Conservation (phyloP, 192 early-diverging fungal species). For the Backusella liffmaniae region DNA sequence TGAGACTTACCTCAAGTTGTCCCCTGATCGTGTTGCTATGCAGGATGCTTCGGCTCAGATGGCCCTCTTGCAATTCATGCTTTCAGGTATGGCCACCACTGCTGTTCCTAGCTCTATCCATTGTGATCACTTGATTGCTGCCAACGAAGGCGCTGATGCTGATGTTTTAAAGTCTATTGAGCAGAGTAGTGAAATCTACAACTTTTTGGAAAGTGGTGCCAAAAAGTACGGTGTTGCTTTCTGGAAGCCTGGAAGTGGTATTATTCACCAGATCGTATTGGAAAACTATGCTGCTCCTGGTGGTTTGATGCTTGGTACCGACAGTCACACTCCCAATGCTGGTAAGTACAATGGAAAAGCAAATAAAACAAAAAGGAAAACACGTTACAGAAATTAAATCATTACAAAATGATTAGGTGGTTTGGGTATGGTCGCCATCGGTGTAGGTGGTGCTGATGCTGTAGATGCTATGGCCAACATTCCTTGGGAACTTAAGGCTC, state of each 20-base stretch:
- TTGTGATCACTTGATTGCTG: conserved; percentile 98
- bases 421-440: conserved; percentile 95
- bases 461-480: conserved; percentile 99
- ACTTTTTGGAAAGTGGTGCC: conserved; percentile 80
- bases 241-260: conserved; percentile 95
- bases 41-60: conserved; percentile 93
- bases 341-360: conserved; percentile 16
- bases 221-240: conserved; percentile 95
- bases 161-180: conserved; percentile 85
- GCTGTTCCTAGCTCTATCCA: conserved; percentile 97
- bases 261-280: conserved; percentile 99
- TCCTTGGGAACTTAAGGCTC: conserved; percentile 98
- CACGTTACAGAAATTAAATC: conserved; percentile 32
- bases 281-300: conserved; percentile 99
- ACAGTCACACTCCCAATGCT: conserved; percentile 72
- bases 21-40: conserved; percentile 97
- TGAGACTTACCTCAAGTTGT: conserved; percentile 88
- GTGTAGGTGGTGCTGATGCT: conserved; percentile 99
- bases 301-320: conserved; percentile 96
- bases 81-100: conserved; percentile 88
- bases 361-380: not conserved
- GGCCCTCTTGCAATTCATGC: conserved; percentile 99
- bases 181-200: conserved; percentile 94
- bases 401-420: conserved; percentile 59
- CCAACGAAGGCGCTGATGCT: conserved; percentile 78